A percentile compares a stretch with the other conserved stretches of the same genome.
Evolutionary conservation across 306 rosid genomes (phyloP).

Genomic region (Carpinus viminea): DNA sequence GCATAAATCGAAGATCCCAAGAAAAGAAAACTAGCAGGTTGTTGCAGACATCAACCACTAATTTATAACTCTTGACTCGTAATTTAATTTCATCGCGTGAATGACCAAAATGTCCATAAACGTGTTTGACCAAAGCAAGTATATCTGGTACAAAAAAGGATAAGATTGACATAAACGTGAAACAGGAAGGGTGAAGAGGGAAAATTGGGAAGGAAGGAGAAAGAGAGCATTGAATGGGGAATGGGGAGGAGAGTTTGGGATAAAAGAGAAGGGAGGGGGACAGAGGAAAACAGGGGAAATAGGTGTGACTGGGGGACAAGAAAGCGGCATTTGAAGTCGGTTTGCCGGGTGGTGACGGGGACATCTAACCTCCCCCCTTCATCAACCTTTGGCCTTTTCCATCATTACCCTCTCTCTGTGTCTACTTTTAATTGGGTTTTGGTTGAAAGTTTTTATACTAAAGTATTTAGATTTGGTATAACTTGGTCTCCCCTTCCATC

Average conservation of each 20-base stretch:
- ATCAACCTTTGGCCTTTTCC: constrained; percentile 25
- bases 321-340: constrained; percentile 58
- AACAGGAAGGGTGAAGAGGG: constrained; percentile 9
- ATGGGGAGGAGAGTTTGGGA: neutral
- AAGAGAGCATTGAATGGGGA: constrained; percentile 20
- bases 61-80: no score
- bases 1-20: no score
- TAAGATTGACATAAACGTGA: neutral
- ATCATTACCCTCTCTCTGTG: constrained; percentile 35
- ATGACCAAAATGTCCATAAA: no score
- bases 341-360: constrained; percentile 60
- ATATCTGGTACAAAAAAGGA: no score
- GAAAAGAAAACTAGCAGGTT: no score
- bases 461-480: neutral
- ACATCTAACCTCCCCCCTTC: constrained; percentile 39
- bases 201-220: neutral
- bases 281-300: constrained; percentile 41
- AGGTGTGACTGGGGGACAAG: constrained; percentile 57
- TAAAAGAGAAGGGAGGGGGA: constrained; percentile 35
- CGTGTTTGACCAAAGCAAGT: no score
- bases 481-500: neutral
- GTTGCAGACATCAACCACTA: no score
- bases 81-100: no score
- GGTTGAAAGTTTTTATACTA: neutral
- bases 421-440: neutral